Evolutionary conservation across 2,329 filamentous ascomycete species (phyloP).

Genomic region (Phoma sp.): DNA sequence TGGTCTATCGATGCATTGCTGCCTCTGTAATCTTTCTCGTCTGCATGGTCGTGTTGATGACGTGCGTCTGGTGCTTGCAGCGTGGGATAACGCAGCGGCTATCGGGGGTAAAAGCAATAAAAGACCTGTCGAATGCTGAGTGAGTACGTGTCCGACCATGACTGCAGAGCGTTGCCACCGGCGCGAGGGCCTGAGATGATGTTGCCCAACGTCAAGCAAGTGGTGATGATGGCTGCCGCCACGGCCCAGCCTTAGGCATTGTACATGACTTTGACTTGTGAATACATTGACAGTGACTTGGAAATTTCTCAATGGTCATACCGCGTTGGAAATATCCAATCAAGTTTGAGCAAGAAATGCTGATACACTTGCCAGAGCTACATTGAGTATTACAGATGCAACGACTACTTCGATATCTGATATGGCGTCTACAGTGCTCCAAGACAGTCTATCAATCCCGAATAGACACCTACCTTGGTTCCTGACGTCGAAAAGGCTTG

Average conservation of each 20-base stretch:
- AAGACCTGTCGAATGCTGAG: conserved; percentile 30
- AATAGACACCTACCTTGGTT: neutral
- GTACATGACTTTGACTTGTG: neutral
- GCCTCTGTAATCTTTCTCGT: conserved; percentile 8
- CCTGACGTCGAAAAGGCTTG: neutral
- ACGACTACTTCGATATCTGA: no score
- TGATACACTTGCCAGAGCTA: no score
- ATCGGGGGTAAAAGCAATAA: conserved; percentile 34
- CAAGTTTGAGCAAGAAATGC: no score
- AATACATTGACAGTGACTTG: no score
- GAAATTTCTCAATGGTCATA: no score
- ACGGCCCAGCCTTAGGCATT: neutral
- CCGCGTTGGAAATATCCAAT: no score
- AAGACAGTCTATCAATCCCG: neutral
- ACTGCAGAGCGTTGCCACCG: conserved; percentile 12
- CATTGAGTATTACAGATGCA: no score
- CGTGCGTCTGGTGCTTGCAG: conserved; percentile 34
- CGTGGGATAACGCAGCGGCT: conserved; percentile 37
- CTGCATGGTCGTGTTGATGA: conserved; percentile 25
- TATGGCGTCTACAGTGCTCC: no score
- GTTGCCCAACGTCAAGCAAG: conserved; percentile 15
- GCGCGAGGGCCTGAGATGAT: conserved; percentile 3
- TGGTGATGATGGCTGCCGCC: neutral
- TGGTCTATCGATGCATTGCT: conserved; percentile 5
- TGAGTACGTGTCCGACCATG: conserved; percentile 38